Evolutionary conservation across 2,329 filamentous ascomycete species (phyloP).

Genomic region (Colletotrichum horii): DNA sequence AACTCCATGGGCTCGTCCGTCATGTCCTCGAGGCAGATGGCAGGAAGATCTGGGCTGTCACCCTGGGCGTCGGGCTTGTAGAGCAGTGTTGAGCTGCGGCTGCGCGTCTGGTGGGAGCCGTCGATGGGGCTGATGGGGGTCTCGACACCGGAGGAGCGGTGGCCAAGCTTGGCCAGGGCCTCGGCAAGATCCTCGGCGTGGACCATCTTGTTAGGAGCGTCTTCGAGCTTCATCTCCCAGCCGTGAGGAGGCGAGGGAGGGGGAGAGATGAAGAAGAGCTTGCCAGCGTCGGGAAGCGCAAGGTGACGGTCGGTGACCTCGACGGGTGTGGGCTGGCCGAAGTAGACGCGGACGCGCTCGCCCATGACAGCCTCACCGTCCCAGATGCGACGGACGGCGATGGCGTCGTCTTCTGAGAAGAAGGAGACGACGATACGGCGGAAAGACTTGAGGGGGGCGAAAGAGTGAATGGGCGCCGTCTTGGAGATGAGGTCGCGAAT

Average conservation of each 20-base stretch:
- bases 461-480: slow-evolving; percentile 77
- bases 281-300: slow-evolving; percentile 71
- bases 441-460: slow-evolving; percentile 83
- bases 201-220: slow-evolving; percentile 72
- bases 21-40: slow-evolving; percentile 72
- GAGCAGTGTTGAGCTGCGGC: slow-evolving; percentile 69
- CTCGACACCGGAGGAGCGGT: slow-evolving; percentile 38
- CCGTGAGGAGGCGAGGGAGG: slow-evolving; percentile 72
- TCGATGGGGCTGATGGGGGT: slow-evolving; percentile 48
- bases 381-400: slow-evolving; percentile 73
- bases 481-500: slow-evolving; percentile 74
- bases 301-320: slow-evolving; percentile 62
- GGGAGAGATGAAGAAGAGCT: slow-evolving; percentile 76
- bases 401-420: slow-evolving; percentile 71
- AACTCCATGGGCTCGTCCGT: slow-evolving; percentile 58
- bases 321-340: slow-evolving; percentile 66
- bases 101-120: slow-evolving; percentile 46
- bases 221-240: slow-evolving; percentile 72
- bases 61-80: slow-evolving; percentile 63
- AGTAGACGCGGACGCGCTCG: slow-evolving; percentile 71
- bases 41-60: slow-evolving; percentile 61
- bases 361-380: slow-evolving; percentile 78
- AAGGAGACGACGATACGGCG: slow-evolving; percentile 83
- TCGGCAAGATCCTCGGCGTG: slow-evolving; percentile 73
- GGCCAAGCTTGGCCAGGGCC: slow-evolving; percentile 66